Base-by-base conservation (phyloP, 225 moss, liverwort and hornwort genomes). In the Physcomitrium patens region DNA sequence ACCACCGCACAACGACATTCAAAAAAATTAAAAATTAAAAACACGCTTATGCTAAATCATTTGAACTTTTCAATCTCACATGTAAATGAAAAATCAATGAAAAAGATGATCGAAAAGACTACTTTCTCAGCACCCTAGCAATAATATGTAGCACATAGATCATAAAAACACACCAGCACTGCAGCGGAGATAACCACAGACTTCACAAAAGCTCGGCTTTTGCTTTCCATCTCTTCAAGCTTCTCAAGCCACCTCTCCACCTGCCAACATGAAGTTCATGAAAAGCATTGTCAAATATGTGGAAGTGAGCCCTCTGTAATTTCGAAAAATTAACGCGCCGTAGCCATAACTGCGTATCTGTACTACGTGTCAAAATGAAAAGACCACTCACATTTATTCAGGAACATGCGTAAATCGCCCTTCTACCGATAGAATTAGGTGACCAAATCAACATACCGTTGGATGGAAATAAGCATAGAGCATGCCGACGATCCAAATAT, bases 401-500 rank as follows among this genome's bases (percentile, higher is more conserved):
- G 59, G 12, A 5, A 11, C 12, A 37, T 37, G 5, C 4, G 31
- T 37, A 4, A 37, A 37, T 4, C 31, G 31, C 31, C 31, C 31
- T 37, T 37, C 7, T 7, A 37, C 31, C 31, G 31, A 2, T 37
- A 37, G 31, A 54, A 28, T n/a, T 54, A 54, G 19, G 19, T 14
- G 9, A 5, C 5, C 60, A 60, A 19, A 54, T 19, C 31, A 17
- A 70, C 60, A 61, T 51, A 89, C 89, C 74, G 71, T 87, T 63
- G 91, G 91, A 37, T 91, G 91, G 46, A 91, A 87, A 57, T 91
- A 91, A 5, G 91, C 91, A 76, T 80, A 86, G 44, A 91, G 61
- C 91, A 91, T 91, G 43, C 91, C 91, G 28, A 89, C 51, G 10
- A 91, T 91, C 91, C 91, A 91, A 37, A 91, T 79, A 57, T 91